Evolutionary conservation across 768 basidiomycete genomes (phyloP).

Genomic region (Cystobasidium onofrii): DNA sequence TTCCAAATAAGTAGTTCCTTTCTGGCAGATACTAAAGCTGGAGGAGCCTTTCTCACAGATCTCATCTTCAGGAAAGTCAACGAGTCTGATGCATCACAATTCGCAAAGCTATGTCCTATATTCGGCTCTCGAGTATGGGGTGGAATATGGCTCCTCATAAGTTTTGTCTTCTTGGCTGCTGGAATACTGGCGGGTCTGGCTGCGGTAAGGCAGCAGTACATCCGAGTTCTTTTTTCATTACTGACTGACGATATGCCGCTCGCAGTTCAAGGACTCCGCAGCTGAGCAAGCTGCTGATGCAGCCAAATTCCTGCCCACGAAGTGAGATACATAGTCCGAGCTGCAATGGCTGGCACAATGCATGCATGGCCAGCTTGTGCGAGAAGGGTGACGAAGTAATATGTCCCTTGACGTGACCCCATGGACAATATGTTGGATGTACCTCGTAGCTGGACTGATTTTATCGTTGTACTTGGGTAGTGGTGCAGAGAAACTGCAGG

Average conservation of each 20-base stretch:
- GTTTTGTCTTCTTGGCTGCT: slow-evolving; percentile 63
- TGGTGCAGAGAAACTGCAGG: no score
- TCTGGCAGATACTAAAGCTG: no score
- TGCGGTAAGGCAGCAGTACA: slow-evolving; percentile 44
- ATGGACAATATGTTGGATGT: not conserved
- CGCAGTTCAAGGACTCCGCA: slow-evolving; percentile 26
- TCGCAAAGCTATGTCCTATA: slow-evolving; percentile 60
- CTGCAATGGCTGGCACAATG: no score
- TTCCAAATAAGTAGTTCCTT: not conserved
- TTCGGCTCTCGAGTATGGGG: slow-evolving; percentile 14
- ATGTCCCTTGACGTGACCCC: not conserved
- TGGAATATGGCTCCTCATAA: slow-evolving; percentile 72
- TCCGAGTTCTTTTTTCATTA: no score
- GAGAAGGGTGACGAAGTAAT: not conserved
- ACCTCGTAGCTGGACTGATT: no score
- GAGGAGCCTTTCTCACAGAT: slow-evolving; percentile 50
- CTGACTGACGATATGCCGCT: no score
- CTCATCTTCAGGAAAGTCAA: slow-evolving; percentile 52
- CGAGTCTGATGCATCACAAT: slow-evolving; percentile 69
- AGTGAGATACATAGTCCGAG: no score
- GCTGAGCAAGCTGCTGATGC: not conserved
- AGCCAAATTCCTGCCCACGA: slow-evolving; percentile 4
- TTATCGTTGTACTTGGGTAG: no score
- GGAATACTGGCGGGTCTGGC: slow-evolving; percentile 70
- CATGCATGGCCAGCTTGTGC: not conserved